Conservation (phyloP, 345 rosid genomes). For the Brassica nigra region DNA sequence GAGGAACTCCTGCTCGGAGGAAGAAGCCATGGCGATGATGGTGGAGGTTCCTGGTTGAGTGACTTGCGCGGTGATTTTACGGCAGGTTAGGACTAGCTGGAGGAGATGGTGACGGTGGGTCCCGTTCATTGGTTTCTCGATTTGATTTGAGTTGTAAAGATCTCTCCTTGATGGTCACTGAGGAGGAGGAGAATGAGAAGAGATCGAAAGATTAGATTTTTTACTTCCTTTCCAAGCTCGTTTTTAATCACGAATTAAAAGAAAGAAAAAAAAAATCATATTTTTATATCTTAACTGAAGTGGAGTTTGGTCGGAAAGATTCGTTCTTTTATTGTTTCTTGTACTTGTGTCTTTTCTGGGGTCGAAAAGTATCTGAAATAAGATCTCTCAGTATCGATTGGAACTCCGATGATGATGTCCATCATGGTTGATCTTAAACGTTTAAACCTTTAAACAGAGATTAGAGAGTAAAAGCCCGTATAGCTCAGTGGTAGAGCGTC, state of each 20-base stretch:
- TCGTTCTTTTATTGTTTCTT: background rate
- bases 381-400: too few species aligned
- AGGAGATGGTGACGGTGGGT: constrained; percentile 59
- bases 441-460: too few species aligned
- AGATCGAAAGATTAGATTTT: background rate
- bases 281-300: background rate
- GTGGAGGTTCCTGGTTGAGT: constrained; percentile 57
- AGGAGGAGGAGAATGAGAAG: background rate
- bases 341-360: constrained; percentile 15
- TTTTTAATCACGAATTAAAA: background rate
- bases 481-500: constrained; percentile 95
- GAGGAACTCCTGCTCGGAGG: constrained; percentile 72
- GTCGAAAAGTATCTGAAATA: too few species aligned
- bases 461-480: constrained; percentile 44
- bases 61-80: constrained; percentile 84
- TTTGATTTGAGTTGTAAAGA: constrained; percentile 5
- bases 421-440: too few species aligned
- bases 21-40: constrained; percentile 89
- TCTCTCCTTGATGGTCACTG: background rate
- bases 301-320: constrained; percentile 14
- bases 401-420: too few species aligned
- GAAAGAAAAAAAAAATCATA: background rate
- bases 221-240: constrained; percentile 22
- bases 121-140: constrained; percentile 37
- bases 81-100: constrained; percentile 77